phyloP scores from a whole-genome alignment of 108 stramenopile species.

The Nitzschia palea region DNA sequence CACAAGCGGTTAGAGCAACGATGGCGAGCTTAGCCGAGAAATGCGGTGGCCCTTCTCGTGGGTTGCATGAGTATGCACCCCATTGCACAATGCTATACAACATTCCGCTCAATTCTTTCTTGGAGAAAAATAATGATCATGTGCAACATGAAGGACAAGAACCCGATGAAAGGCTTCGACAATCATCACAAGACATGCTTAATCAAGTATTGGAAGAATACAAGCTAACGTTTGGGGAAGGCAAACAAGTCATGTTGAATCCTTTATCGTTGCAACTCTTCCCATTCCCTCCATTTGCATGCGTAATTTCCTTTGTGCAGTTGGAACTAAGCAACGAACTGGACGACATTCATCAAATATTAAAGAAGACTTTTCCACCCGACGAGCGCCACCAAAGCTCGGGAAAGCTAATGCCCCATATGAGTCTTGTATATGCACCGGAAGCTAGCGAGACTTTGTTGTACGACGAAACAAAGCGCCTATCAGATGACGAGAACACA shows the following conservation, averaged over 20 bases:
- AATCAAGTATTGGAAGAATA: not conserved
- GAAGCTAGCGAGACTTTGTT: not conserved
- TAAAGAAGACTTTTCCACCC: not conserved
- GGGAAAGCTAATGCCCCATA: not conserved
- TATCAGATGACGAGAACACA: not conserved
- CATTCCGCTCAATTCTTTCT: not conserved
- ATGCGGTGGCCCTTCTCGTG: not conserved
- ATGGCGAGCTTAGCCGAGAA: not conserved
- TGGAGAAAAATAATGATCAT: not conserved
- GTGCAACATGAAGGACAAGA: too few species aligned
- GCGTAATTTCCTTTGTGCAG: not conserved
- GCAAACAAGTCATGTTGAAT: not conserved
- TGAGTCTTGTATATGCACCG: constrained; percentile 5
- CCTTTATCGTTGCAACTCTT: not conserved
- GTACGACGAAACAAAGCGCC: not conserved
- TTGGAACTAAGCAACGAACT: not conserved
- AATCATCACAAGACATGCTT: not conserved
- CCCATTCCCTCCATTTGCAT: not conserved
- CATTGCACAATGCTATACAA: constrained; percentile 8
- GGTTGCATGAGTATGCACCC: not conserved
- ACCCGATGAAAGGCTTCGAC: not conserved
- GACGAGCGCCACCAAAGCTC: not conserved
- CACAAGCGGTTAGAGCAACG: not conserved
- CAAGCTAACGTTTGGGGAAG: not conserved
- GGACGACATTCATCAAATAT: not conserved